These are phyloP conservation scores for Amylostereum chailletii DNA, from an alignment of 1,284 basidiomycete genomes.

Conservation along the genomic window DNA sequence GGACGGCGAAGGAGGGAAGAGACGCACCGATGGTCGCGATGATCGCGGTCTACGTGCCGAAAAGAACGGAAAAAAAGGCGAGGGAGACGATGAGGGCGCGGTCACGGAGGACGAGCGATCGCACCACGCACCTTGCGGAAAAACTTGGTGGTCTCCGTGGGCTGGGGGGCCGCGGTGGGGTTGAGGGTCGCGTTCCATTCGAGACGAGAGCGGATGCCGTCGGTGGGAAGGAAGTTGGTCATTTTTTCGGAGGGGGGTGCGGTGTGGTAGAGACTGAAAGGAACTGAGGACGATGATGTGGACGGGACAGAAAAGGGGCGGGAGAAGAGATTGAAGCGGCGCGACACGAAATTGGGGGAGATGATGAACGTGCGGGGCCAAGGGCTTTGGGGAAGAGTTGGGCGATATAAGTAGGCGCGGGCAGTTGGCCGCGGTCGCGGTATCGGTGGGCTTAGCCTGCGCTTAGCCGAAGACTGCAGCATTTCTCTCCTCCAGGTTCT, in stretches of 20 bases:
- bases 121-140: constrained; percentile 70
- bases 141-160: constrained; percentile 74
- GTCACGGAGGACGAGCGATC: constrained; percentile 5
- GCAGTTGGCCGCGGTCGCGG: too few relatives aligned
- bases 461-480: too few relatives aligned
- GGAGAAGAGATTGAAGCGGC: constrained; percentile 18
- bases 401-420: too few relatives aligned
- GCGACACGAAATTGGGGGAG: constrained; percentile 18
- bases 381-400: not conserved
- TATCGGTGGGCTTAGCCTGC: too few relatives aligned
- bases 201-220: constrained; percentile 71
- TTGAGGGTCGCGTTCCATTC: constrained; percentile 85
- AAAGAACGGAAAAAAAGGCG: constrained; percentile 2
- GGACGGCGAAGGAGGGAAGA: constrained; percentile 2
- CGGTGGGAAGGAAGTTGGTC: constrained; percentile 18
- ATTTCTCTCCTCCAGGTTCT: too few relatives aligned
- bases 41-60: constrained; percentile 69
- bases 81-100: constrained; percentile 6
- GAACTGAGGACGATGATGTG: constrained; percentile 10
- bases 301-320: constrained; percentile 8
- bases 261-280: constrained; percentile 12
- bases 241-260: constrained; percentile 6
- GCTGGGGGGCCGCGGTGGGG: constrained; percentile 58
- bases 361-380: not conserved
- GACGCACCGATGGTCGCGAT: constrained; percentile 89